phyloP scores from a whole-genome alignment of 495 filamentous ascomycete genomes.

The Penicillium odoratum region DNA sequence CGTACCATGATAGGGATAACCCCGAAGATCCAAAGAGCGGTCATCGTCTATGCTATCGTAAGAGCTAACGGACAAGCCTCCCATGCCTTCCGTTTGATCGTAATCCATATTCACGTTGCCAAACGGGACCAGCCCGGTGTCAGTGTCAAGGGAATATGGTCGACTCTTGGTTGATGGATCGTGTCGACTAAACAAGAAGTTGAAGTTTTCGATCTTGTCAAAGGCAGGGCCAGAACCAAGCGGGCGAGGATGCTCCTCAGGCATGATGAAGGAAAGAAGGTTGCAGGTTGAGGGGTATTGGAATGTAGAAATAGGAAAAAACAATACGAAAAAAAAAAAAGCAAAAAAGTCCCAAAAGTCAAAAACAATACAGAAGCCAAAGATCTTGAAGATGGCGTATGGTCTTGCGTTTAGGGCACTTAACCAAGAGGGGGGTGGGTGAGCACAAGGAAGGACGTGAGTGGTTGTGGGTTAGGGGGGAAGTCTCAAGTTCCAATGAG shows the following conservation, averaged over 20 bases:
- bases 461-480: neutral
- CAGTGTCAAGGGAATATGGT: constrained; percentile 47
- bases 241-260: constrained; percentile 39
- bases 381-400: constrained; percentile 7
- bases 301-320: constrained; percentile 13
- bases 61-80: constrained; percentile 50
- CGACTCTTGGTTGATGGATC: constrained; percentile 39
- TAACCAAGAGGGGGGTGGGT: constrained; percentile 1
- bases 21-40: constrained; percentile 43
- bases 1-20: constrained; percentile 50
- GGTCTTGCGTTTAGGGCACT: constrained; percentile 17
- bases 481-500: neutral
- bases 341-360: neutral
- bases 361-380: constrained; percentile 7
- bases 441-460: constrained; percentile 1
- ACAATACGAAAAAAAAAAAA: constrained; percentile 1
- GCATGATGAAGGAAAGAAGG: constrained; percentile 33
- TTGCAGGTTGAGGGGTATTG: constrained; percentile 8
- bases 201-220: constrained; percentile 47
- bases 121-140: constrained; percentile 40
- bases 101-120: constrained; percentile 44
- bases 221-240: constrained; percentile 30
- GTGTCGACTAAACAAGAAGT: constrained; percentile 42
- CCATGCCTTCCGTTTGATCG: constrained; percentile 50
- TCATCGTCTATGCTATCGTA: constrained; percentile 52